A percentile compares a stretch with the other conserved stretches of the same genome.
Evolutionary conservation across 2,329 filamentous ascomycete genomes (phyloP).

Genomic region (Aspergillus alliaceus): DNA sequence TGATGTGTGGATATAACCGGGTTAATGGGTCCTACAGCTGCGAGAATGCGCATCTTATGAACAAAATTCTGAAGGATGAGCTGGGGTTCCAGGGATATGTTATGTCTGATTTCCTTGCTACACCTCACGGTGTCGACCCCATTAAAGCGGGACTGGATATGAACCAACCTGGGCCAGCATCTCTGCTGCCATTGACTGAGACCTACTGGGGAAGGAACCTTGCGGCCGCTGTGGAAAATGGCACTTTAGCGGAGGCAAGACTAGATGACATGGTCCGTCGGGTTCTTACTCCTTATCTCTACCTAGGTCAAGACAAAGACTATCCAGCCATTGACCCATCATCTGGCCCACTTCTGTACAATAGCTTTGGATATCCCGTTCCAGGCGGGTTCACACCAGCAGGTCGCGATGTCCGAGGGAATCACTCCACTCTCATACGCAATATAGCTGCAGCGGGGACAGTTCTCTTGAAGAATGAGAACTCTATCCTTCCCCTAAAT

Average conservation of each 20-base stretch:
- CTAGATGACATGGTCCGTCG: slow-evolving; percentile 59
- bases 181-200: neutral
- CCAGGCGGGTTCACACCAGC: neutral
- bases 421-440: slow-evolving; percentile 40
- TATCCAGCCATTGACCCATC: slow-evolving; percentile 1
- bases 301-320: slow-evolving; percentile 1
- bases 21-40: slow-evolving; percentile 77
- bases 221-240: slow-evolving; percentile 55
- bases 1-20: slow-evolving; percentile 61
- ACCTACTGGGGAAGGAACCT: neutral
- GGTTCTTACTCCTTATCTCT: slow-evolving; percentile 12
- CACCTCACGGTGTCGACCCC: slow-evolving; percentile 66
- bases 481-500: slow-evolving; percentile 47
- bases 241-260: slow-evolving; percentile 54
- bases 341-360: neutral
- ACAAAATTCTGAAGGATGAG: slow-evolving; percentile 73
- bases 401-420: slow-evolving; percentile 49
- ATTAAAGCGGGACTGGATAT: slow-evolving; percentile 69
- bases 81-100: slow-evolving; percentile 78
- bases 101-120: slow-evolving; percentile 74
- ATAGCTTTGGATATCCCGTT: neutral
- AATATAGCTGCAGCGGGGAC: slow-evolving; percentile 58
- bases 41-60: slow-evolving; percentile 73
- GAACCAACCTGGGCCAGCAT: slow-evolving; percentile 66
- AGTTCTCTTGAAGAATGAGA: slow-evolving; percentile 52